Evolutionary conservation across 208 protist species (phyloP).

Genomic region (Wallacemonas collosoma): DNA sequence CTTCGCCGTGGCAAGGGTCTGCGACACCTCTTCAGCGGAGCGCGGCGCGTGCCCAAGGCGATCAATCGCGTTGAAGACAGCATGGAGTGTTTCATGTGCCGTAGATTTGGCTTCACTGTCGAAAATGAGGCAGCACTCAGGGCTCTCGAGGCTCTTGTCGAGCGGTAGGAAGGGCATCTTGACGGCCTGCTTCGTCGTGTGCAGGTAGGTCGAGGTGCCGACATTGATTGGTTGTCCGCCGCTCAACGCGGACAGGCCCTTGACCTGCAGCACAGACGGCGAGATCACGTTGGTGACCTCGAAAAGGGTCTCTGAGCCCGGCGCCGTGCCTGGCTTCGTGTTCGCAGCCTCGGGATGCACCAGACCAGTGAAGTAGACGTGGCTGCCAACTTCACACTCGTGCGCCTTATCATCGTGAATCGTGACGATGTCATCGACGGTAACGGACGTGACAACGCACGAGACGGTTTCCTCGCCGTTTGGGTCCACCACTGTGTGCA

Average conservation of each 20-base stretch:
- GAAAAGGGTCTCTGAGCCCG: conserved; percentile 53
- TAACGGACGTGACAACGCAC: conserved; percentile 80
- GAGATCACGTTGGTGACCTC: conserved; percentile 76
- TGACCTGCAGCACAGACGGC: conserved; percentile 65
- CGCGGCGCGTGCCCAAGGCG: conserved; percentile 26
- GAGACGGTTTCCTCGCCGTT: conserved; percentile 85
- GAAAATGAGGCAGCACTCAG: conserved; percentile 73
- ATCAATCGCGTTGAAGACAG: conserved; percentile 72
- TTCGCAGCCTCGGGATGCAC: conserved; percentile 45
- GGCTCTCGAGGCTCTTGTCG: conserved; percentile 45
- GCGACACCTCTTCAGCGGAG: conserved; percentile 37
- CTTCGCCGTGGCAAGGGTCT: conserved; percentile 35
- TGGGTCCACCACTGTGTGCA: conserved; percentile 70
- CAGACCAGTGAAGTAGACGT: conserved; percentile 84
- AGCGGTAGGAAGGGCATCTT: conserved; percentile 63
- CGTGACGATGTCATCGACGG: conserved; percentile 68
- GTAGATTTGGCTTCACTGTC: conserved; percentile 83
- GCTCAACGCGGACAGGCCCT: conserved; percentile 34
- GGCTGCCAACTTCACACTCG: conserved; percentile 82
- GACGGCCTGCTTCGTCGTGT: conserved; percentile 86
- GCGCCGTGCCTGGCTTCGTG: conserved; percentile 20
- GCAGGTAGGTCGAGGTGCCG: conserved; percentile 83
- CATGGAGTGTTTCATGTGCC: conserved; percentile 70
- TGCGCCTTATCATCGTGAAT: conserved; percentile 89
- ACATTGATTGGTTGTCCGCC: conserved; percentile 34